Evolutionary conservation across 192 early-diverging fungal species (phyloP), one percentile per base, ranked within the genome.

Genomic region (Coemansia asiatica): DNA sequence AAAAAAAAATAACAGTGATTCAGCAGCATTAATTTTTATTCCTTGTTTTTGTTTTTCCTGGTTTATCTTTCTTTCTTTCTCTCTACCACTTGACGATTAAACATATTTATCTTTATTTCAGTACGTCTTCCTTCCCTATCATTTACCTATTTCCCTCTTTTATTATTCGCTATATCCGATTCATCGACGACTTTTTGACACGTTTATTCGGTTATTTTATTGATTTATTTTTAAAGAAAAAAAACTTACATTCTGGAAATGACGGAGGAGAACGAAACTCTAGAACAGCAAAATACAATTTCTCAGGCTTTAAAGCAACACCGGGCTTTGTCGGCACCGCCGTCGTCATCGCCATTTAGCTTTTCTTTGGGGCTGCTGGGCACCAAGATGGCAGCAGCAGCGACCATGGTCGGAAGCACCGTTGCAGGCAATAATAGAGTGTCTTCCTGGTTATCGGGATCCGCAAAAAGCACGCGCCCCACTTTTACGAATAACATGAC

Each of bases 31-130:
- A 2, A 60, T 16, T 68, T 46, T 13, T 22, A 16, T 33, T 64
- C 25, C 53, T 64, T 16, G 21, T 33, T 26, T 40, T 31, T 40
- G 18, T 31, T 28, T 48, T 61, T 31, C 44, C 36, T 61, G 9
- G 44, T 26, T 47, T 6, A 4, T 27, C 23, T 33, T 31, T 51
- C 8, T 59, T 49, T 25, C 21, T 67, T 48, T 56, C 18, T 57
- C 31, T 63, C n/a, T n/a, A n/a, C n/a, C n/a, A 33, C 12, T 25
- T 46, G 16, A 22, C 22, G 15, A 55, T 55, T 28, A 1, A 25
- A 36, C 8, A 7, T n/a, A n/a, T n/a, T n/a, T n/a, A n/a, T n/a
- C n/a, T n/a, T n/a, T n/a, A n/a, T n/a, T n/a, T n/a, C n/a, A n/a
- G n/a, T n/a, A n/a, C n/a, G n/a, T n/a, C n/a, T n/a, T n/a, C n/a